phyloP scores from a whole-genome alignment of 1,139 yeast genomes.

The Saccharomyces pastorianus region DNA sequence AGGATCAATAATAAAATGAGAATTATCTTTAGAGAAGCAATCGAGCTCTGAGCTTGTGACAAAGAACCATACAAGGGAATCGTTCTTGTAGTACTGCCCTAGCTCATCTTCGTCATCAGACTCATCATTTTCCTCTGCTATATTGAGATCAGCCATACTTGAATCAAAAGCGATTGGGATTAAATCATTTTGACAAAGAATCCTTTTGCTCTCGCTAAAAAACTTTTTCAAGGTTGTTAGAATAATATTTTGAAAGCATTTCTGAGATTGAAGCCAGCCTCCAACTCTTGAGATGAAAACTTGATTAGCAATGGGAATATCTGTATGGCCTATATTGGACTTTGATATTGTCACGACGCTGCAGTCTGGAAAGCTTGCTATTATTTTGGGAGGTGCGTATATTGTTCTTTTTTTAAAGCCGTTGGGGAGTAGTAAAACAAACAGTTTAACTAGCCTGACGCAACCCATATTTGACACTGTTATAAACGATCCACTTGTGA shows the following conservation, averaged over 20 bases:
- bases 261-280: conserved; percentile 47
- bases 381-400: conserved; percentile 23
- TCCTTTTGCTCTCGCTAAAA: conserved; percentile 51
- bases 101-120: not conserved
- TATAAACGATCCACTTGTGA: conserved; percentile 22
- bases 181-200: conserved; percentile 54
- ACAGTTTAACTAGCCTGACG: conserved; percentile 15
- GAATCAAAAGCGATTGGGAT: conserved; percentile 78
- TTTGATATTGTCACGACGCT: conserved; percentile 18
- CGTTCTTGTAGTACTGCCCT: conserved; percentile 48
- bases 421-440: conserved; percentile 23
- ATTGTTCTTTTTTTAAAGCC: conserved; percentile 9
- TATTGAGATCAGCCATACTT: conserved; percentile 29
- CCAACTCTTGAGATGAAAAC: conserved; percentile 26
- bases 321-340: conserved; percentile 36
- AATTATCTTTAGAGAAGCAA: conserved; percentile 29
- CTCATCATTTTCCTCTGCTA: conserved; percentile 7
- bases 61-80: conserved; percentile 81
- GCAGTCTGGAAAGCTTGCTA: conserved; percentile 14
- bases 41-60: conserved; percentile 36
- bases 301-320: conserved; percentile 27
- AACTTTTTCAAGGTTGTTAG: conserved; percentile 53
- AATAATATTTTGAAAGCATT: conserved; percentile 61
- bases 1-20: conserved; percentile 23
- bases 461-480: conserved; percentile 6